Base-by-base conservation (phyloP, 129 eudicot genomes). In the Saussurea involucrata region DNA sequence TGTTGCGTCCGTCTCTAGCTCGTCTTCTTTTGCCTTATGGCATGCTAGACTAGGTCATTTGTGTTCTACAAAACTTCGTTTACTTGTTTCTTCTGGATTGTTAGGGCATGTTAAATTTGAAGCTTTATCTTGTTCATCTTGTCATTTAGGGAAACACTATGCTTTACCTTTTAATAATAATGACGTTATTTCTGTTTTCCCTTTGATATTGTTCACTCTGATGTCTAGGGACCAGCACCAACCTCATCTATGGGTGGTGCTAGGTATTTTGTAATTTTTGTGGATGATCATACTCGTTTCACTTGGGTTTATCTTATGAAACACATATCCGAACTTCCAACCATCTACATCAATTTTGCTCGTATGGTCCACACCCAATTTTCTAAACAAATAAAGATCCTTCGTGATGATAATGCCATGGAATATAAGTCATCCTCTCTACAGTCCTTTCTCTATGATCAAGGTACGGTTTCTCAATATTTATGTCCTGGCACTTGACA, bases 211-310 rank as follows among this genome's bases (percentile, higher is more conserved):
- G 24, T 77, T 8, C 75, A 68, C 33, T 67, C 68, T 27, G 29
- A 76, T 76, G 8, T 76, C 3, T 76, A 66, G 80, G 75, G 58
- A 15, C 68, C 81, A 29, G 22, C 75, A 5, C 81, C 75, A 3
- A 28, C 17, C 24, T 8, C 13, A 5, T 18, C 69, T 1, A 29
- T 25, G 31, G 67, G 67, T 1, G 75, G 81, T 3, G 55, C 66
- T 4, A 32, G 34, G 22, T 77, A 77, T 13, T 77, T 44, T 77
- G 75, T 55, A 67, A 67, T 22, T 37, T 44, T 13, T 44, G 57
- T 44, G 18, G 57, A 44, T 13, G 6, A 13, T 44, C 57, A 44
- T 44, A 13, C 81, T 1, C 66, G 61, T 5, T 68, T 40, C 24
- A 67, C 75, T 29, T 67, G 68, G 81, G 33, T 77, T 0, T 77